Evolutionary conservation across 2,329 filamentous ascomycete genomes (phyloP).

Genomic region (Pseudopithomyces chartarum): DNA sequence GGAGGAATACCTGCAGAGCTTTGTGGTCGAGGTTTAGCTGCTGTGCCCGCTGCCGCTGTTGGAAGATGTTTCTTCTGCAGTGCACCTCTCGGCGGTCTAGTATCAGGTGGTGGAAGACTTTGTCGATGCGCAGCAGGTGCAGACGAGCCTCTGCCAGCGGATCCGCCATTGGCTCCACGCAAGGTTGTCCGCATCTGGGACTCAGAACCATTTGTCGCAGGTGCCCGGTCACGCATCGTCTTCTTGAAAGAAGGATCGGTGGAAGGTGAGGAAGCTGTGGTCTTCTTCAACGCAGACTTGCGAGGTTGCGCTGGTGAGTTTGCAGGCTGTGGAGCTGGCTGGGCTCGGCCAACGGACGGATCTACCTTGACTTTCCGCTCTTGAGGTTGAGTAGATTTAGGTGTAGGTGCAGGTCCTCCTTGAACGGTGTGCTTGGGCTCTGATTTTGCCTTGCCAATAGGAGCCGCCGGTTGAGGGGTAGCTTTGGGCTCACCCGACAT

Average conservation of each 20-base stretch:
- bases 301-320: constrained; percentile 37
- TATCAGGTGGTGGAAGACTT: constrained; percentile 30
- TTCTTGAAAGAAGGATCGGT: constrained; percentile 39
- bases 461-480: constrained; percentile 16
- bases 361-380: neutral
- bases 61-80: constrained; percentile 48
- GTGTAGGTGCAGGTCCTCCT: neutral
- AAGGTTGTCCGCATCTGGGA: constrained; percentile 55
- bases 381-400: neutral
- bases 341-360: neutral
- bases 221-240: constrained; percentile 34
- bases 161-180: constrained; percentile 43
- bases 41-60: constrained; percentile 18
- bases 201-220: constrained; percentile 12
- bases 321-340: constrained; percentile 13
- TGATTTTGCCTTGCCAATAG: neutral
- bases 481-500: neutral
- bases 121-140: constrained; percentile 43
- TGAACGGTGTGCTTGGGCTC: neutral
- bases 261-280: constrained; percentile 33
- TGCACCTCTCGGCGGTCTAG: constrained; percentile 39
- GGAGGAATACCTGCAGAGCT: constrained; percentile 25
- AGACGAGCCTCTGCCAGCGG: constrained; percentile 30
- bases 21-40: constrained; percentile 31
- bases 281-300: constrained; percentile 50